A percentile compares a stretch with the other conserved stretches of the same genome.
phyloP scores from a whole-genome alignment of 2,329 filamentous ascomycete genomes.

The Zarea fungicola region DNA sequence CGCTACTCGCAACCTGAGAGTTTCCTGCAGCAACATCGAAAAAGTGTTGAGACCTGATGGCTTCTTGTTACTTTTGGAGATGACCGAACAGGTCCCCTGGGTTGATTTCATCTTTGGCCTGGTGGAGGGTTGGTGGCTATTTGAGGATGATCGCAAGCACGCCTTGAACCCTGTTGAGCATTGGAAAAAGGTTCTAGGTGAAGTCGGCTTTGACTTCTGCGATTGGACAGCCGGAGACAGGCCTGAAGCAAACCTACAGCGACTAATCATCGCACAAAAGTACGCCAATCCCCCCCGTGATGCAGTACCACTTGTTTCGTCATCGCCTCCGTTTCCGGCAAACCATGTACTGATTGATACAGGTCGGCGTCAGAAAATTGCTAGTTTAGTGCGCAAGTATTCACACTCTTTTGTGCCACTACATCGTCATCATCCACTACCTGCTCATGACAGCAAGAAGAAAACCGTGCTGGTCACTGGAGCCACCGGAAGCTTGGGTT shows the following conservation, averaged over 20 bases:
- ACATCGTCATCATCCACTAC: no score
- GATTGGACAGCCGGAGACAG: constrained; percentile 18
- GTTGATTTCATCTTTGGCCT: constrained; percentile 32
- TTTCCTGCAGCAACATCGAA: constrained; percentile 21
- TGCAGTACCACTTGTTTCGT: no score
- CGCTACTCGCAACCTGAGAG: constrained; percentile 23
- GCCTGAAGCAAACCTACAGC: constrained; percentile 14
- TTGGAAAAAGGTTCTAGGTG: constrained; percentile 15
- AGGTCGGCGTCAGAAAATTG: no score
- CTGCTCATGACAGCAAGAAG: no score
- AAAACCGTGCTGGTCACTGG: no score
- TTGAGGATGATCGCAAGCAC: constrained; percentile 25
- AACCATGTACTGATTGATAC: no score
- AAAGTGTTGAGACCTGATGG: constrained; percentile 27
- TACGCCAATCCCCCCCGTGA: no score
- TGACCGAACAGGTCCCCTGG: constrained; percentile 25
- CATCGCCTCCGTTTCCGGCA: no score
- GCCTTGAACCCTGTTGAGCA: not conserved
- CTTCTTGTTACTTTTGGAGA: constrained; percentile 29
- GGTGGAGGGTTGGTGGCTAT: constrained; percentile 35
- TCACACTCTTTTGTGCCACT: no score
- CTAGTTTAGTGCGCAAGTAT: no score
- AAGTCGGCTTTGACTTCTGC: constrained; percentile 17
- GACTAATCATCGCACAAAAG: constrained; percentile 12
- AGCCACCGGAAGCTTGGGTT: no score